Conservation (phyloP, 495 filamentous ascomycete genomes). For the Hyaloscypha finlandica region DNA sequence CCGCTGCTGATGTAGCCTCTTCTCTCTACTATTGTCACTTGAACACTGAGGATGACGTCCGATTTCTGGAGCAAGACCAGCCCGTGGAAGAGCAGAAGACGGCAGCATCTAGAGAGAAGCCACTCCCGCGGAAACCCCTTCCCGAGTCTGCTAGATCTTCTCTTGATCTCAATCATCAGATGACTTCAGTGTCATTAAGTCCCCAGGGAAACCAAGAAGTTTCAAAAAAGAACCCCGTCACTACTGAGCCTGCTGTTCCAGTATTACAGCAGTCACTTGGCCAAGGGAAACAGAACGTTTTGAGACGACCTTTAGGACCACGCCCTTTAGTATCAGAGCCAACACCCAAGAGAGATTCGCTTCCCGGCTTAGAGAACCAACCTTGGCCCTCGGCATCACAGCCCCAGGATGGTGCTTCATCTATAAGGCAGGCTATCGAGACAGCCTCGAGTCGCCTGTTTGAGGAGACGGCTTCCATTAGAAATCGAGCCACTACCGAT, state of each 20-base stretch:
- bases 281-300: not conserved
- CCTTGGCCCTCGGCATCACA: not conserved
- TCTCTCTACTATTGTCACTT: slow-evolving; percentile 92
- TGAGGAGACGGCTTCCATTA: not conserved
- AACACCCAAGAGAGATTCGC: slow-evolving; percentile 8
- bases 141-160: slow-evolving; percentile 26
- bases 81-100: slow-evolving; percentile 43
- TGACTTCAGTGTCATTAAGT: not conserved
- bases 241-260: not conserved
- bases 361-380: slow-evolving; percentile 21
- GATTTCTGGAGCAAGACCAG: slow-evolving; percentile 49
- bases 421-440: slow-evolving; percentile 3
- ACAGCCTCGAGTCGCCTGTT: not conserved
- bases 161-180: slow-evolving; percentile 20
- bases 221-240: not conserved
- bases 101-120: slow-evolving; percentile 18
- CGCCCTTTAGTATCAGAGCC: slow-evolving; percentile 20
- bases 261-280: not conserved
- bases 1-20: slow-evolving; percentile 80
- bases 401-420: not conserved
- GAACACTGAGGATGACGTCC: slow-evolving; percentile 60
- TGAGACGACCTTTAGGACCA: slow-evolving; percentile 29
- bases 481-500: not conserved
- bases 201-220: not conserved
- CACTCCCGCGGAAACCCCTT: slow-evolving; percentile 28